Evolutionary conservation across 208 protist genomes (phyloP).

Genomic region (Crithidia brevicula): DNA sequence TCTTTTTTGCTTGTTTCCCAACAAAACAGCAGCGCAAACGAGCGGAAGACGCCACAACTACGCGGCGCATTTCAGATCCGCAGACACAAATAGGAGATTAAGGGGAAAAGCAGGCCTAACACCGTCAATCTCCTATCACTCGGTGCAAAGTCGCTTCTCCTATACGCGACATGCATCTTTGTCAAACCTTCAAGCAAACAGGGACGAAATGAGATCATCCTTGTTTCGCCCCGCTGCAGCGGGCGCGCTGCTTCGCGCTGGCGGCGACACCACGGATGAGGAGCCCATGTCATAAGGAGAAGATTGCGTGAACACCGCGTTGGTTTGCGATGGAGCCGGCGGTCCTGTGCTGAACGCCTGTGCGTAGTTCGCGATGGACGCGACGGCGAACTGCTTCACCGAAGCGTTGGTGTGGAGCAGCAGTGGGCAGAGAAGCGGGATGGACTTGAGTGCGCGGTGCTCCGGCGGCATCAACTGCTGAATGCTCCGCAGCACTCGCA

Average conservation of each 20-base stretch:
- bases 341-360: slow-evolving; percentile 8
- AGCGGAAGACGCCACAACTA: neutral
- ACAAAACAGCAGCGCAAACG: slow-evolving; percentile 4
- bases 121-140: no score
- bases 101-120: no score
- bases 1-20: no score
- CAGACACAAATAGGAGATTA: neutral
- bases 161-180: no score
- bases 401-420: slow-evolving; percentile 32
- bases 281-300: neutral
- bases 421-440: slow-evolving; percentile 51
- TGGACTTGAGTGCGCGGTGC: slow-evolving; percentile 43
- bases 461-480: slow-evolving; percentile 36
- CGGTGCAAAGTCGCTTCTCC: no score
- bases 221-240: neutral
- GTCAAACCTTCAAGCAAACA: neutral
- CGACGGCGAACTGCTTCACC: slow-evolving; percentile 37
- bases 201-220: slow-evolving; percentile 4
- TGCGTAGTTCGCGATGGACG: slow-evolving; percentile 26
- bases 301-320: neutral
- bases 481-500: slow-evolving; percentile 37
- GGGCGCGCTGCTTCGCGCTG: neutral
- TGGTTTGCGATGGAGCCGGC: neutral
- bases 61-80: no score
- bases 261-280: neutral